These are phyloP conservation scores for Stereocaulon alpinum DNA, from an alignment of 495 filamentous ascomycete species.

Conservation along the genomic window DNA sequence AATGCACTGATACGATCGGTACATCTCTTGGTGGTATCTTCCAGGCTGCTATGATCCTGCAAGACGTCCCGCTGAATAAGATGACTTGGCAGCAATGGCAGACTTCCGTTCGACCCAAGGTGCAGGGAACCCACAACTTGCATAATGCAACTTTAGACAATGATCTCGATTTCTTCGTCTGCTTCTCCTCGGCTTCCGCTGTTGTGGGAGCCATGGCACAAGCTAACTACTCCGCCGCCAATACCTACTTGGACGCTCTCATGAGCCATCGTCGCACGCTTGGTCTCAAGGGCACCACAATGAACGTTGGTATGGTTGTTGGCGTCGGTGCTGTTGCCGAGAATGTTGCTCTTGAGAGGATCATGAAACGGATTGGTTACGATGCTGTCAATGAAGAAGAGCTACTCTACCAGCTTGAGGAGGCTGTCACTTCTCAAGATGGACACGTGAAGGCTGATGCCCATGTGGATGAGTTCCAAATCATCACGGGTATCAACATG, in stretches of 20 bases:
- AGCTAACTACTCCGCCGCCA: constrained; percentile 37
- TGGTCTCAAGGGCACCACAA: constrained; percentile 29
- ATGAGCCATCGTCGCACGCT: constrained; percentile 30
- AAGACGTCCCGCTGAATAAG: constrained; percentile 48
- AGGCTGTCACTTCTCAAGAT: constrained; percentile 18
- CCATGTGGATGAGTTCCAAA: constrained; percentile 20
- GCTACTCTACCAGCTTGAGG: constrained; percentile 26
- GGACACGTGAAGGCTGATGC: background rate
- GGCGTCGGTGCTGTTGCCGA: constrained; percentile 35
- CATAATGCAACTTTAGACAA: constrained; percentile 22
- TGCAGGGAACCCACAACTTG: constrained; percentile 38
- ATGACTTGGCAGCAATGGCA: constrained; percentile 43
- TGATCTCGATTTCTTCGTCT: constrained; percentile 36
- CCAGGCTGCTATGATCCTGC: constrained; percentile 32
- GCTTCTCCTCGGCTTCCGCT: constrained; percentile 28
- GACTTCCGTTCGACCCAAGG: constrained; percentile 44
- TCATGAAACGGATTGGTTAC: constrained; percentile 20
- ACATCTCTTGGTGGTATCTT: constrained; percentile 44
- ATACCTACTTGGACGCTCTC: constrained; percentile 38
- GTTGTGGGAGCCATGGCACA: constrained; percentile 31
- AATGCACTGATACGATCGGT: constrained; percentile 30
- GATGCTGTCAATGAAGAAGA: constrained; percentile 24
- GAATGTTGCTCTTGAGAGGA: constrained; percentile 12
- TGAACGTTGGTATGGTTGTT: constrained; percentile 35
- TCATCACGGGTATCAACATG: constrained; percentile 21